phyloP scores from a whole-genome alignment of 768 basidiomycete genomes.

The Lactarius hatsudake region DNA sequence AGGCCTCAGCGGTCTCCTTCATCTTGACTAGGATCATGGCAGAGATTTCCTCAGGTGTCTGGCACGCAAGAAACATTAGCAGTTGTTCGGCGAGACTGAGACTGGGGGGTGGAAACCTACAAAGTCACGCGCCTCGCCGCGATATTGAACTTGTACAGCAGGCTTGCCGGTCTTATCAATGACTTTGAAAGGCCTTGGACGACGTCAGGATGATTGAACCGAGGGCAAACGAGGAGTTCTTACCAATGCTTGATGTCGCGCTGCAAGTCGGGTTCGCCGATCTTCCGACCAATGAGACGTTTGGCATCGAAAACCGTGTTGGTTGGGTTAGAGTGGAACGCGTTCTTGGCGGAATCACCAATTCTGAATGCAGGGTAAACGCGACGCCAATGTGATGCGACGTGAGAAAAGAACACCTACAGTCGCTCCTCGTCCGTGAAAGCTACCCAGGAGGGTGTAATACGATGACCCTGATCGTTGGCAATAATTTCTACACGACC shows the following conservation, averaged over 20 bases:
- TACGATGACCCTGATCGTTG: constrained; percentile 58
- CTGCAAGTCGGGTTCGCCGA: constrained; percentile 75
- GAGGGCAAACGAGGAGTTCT: neutral
- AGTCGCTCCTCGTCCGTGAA: constrained; percentile 60
- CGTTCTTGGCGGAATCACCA: constrained; percentile 96
- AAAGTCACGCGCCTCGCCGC: constrained; percentile 76
- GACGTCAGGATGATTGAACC: neutral
- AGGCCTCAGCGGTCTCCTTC: constrained; percentile 99
- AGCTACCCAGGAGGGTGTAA: constrained; percentile 61
- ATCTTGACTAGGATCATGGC: constrained; percentile 97
- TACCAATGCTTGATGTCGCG: constrained; percentile 85
- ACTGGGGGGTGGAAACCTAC: constrained; percentile 54
- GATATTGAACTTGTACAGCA: constrained; percentile 71
- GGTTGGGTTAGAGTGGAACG: constrained; percentile 83
- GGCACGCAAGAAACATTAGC: neutral
- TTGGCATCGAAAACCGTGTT: constrained; percentile 98
- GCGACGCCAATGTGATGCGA: neutral
- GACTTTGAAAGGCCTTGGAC: constrained; percentile 66
- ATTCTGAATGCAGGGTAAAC: constrained; percentile 43
- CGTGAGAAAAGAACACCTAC: constrained; percentile 29
- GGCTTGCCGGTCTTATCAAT: constrained; percentile 81
- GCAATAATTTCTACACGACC: constrained; percentile 60
- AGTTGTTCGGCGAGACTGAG: neutral
- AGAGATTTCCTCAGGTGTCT: constrained; percentile 92
- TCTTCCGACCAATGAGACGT: constrained; percentile 86